These are phyloP conservation scores for Myxozyma neotropica DNA, from an alignment of 805 yeast genomes.

Conservation along the genomic window DNA sequence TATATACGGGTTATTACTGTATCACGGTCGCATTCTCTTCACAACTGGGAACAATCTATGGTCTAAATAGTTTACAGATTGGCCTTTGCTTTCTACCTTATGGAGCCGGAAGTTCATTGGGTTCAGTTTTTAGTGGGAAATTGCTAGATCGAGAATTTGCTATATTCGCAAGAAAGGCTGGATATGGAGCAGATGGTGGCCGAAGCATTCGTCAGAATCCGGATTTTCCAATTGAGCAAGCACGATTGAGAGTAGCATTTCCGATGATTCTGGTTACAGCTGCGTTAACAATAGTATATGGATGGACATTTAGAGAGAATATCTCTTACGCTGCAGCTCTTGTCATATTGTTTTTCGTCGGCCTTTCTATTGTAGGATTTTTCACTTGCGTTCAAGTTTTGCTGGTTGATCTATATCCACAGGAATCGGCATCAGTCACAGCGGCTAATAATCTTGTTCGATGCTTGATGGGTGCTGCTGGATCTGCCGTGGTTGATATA, in stretches of 20 bases:
- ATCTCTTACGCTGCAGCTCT: slow-evolving; percentile 55
- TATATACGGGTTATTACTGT: slow-evolving; percentile 72
- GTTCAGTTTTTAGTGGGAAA: slow-evolving; percentile 62
- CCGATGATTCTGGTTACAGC: slow-evolving; percentile 3
- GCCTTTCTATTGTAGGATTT: slow-evolving; percentile 58
- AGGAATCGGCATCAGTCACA: slow-evolving; percentile 71
- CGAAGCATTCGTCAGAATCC: slow-evolving; percentile 20
- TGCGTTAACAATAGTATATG: slow-evolving; percentile 49
- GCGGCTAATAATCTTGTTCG: slow-evolving; percentile 72
- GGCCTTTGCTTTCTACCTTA: slow-evolving; percentile 76
- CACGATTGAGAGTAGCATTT: slow-evolving; percentile 20
- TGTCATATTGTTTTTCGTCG: slow-evolving; percentile 58
- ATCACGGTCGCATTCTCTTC: slow-evolving; percentile 67
- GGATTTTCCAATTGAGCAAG: slow-evolving; percentile 31
- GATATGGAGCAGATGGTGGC: slow-evolving; percentile 20
- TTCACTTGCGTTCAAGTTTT: slow-evolving; percentile 57
- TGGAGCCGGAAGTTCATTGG: slow-evolving; percentile 66
- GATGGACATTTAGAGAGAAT: slow-evolving; percentile 67
- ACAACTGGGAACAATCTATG: slow-evolving; percentile 53
- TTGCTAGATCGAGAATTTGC: slow-evolving; percentile 42
- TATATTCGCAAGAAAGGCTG: slow-evolving; percentile 12
- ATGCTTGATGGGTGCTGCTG: slow-evolving; percentile 70
- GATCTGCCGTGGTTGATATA: slow-evolving; percentile 64
- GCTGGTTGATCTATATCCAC: slow-evolving; percentile 73
- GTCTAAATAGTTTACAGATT: slow-evolving; percentile 56